phyloP scores from a whole-genome alignment of 306 rosid species.

The Dryas drummondii region DNA sequence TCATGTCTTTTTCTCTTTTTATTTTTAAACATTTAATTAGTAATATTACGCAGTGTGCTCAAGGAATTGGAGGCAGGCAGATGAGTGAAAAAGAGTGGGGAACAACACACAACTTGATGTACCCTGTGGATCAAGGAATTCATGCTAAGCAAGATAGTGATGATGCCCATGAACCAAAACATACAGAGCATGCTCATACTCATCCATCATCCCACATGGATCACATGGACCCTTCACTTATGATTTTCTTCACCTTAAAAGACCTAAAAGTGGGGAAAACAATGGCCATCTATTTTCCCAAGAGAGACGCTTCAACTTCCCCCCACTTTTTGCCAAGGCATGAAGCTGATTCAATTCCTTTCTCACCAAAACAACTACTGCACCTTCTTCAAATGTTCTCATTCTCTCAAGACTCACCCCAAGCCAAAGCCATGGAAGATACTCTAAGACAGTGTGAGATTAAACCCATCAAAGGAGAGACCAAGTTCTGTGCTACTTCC shows the following conservation, averaged over 20 bases:
- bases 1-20: background rate
- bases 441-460: slow-evolving; percentile 61
- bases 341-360: slow-evolving; percentile 57
- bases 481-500: slow-evolving; percentile 71
- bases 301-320: slow-evolving; percentile 55
- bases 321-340: slow-evolving; percentile 52
- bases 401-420: slow-evolving; percentile 50
- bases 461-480: slow-evolving; percentile 62
- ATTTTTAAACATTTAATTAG: background rate
- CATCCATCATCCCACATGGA: slow-evolving; percentile 33
- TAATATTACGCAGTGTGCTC: slow-evolving; percentile 33
- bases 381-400: slow-evolving; percentile 49
- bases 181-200: slow-evolving; percentile 4
- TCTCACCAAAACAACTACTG: slow-evolving; percentile 49
- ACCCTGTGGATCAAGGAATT: background rate
- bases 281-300: slow-evolving; percentile 62
- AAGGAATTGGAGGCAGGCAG: slow-evolving; percentile 30
- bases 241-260: slow-evolving; percentile 61
- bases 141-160: background rate
- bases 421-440: slow-evolving; percentile 66
- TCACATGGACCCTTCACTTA: slow-evolving; percentile 47
- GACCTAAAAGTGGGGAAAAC: slow-evolving; percentile 55
- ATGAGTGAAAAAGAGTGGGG: slow-evolving; percentile 3
- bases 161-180: background rate
- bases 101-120: background rate